Percentiles rank a stretch among this genome's conserved stretches.
These are phyloP conservation scores for Umbilicaria muhlenbergii DNA, from an alignment of 495 filamentous ascomycete species.

Conservation along the genomic window DNA sequence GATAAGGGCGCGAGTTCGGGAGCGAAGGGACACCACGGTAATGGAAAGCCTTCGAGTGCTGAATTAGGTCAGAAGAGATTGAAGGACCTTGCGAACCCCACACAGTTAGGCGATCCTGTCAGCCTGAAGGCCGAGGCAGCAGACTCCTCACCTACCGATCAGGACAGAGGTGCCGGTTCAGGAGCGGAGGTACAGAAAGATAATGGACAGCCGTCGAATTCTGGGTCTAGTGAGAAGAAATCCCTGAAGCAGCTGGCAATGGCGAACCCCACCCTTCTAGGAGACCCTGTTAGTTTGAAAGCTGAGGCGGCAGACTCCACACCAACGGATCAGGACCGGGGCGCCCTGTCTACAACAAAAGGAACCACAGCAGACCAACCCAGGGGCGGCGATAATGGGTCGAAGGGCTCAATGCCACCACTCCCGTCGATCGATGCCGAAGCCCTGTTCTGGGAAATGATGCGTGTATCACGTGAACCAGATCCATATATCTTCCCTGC, in stretches of 20 bases:
- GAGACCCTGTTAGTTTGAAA: constrained; percentile 13
- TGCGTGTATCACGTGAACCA: constrained; percentile 49
- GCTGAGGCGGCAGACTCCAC: constrained; percentile 11
- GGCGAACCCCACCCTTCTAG: constrained; percentile 13
- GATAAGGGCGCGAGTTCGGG: constrained; percentile 3
- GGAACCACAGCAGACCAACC: constrained; percentile 3
- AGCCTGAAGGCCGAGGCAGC: constrained; percentile 15
- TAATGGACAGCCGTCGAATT: not conserved
- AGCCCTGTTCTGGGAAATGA: constrained; percentile 84
- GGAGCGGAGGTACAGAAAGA: not conserved
- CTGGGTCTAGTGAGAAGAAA: constrained; percentile 3
- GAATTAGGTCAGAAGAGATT: constrained; percentile 11
- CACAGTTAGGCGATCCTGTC: constrained; percentile 9
- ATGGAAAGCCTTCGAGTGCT: no score
- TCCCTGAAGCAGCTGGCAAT: constrained; percentile 12
- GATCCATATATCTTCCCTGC: constrained; percentile 85
- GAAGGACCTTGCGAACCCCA: constrained; percentile 13
- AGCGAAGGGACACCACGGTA: no score
- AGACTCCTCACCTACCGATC: constrained; percentile 9
- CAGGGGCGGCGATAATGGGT: constrained; percentile 18
- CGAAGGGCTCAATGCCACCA: constrained; percentile 33
- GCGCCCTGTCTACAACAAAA: not conserved
- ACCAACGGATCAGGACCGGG: constrained; percentile 9
- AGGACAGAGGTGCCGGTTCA: constrained; percentile 7
- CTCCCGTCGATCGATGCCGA: constrained; percentile 64